Percentiles rank a stretch among this genome's conserved stretches.
These are phyloP conservation scores for Ananas comosus DNA, from an alignment of 176 grass and related monocot genomes.

Conservation along the genomic window DNA sequence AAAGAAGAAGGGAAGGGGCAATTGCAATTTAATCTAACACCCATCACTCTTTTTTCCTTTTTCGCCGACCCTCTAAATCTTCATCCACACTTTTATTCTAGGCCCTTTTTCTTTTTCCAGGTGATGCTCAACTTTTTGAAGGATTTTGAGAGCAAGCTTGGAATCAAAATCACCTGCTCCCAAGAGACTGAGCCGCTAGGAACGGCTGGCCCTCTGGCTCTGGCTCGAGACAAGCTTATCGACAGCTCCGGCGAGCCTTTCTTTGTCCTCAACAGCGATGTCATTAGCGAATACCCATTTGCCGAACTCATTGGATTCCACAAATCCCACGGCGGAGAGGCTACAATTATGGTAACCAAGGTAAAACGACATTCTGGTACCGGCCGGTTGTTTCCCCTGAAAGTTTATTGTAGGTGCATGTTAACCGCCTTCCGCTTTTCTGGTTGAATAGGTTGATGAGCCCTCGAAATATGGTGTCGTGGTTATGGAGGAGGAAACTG, in stretches of 20 bases:
- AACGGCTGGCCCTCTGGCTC: conserved; percentile 57
- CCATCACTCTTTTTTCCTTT: background rate
- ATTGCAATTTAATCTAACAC: background rate
- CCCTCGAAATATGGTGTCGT: conserved; percentile 88
- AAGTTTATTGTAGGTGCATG: background rate
- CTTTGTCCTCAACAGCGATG: conserved; percentile 87
- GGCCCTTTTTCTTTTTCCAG: conserved; percentile 27
- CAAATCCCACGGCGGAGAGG: conserved; percentile 66
- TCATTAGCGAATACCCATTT: conserved; percentile 86
- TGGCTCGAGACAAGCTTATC: conserved; percentile 56
- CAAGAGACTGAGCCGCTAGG: conserved; percentile 84
- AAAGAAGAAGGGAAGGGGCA: background rate
- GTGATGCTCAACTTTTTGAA: conserved; percentile 84
- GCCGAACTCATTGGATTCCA: conserved; percentile 68
- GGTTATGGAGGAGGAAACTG: conserved; percentile 61
- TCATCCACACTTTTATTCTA: background rate
- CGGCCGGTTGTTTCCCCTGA: background rate
- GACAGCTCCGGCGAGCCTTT: conserved; percentile 68
- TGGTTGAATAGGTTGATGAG: conserved; percentile 47
- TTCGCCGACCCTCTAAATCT: background rate
- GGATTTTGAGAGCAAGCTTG: conserved; percentile 81
- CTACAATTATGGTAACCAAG: conserved; percentile 92
- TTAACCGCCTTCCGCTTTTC: background rate
- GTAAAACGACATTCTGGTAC: background rate
- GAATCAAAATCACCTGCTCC: conserved; percentile 75